phyloP scores from a whole-genome alignment of 257 asterid species.

The Nyctanthes arbortristis region DNA sequence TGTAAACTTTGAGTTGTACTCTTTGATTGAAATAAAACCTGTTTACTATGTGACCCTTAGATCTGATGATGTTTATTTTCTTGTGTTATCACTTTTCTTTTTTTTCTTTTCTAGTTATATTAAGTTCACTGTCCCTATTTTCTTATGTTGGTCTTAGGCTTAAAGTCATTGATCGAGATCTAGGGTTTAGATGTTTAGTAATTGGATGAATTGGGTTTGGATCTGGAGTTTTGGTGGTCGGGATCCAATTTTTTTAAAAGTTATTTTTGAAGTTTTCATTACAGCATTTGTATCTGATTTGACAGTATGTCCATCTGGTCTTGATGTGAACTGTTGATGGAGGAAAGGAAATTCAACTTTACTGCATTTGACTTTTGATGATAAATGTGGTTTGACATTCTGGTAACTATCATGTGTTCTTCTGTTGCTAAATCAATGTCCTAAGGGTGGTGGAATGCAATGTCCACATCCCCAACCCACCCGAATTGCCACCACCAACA shows the following conservation, averaged over 20 bases:
- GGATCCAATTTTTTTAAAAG: background rate
- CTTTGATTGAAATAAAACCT: slow-evolving; percentile 11
- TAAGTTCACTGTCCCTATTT: background rate
- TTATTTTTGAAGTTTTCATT: slow-evolving; percentile 3
- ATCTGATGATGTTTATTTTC: slow-evolving; percentile 33
- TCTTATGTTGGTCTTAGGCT: background rate
- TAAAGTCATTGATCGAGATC: slow-evolving; percentile 37
- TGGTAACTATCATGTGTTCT: background rate
- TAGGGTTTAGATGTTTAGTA: slow-evolving; percentile 30
- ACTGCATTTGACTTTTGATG: background rate
- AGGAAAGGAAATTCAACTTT: background rate
- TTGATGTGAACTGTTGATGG: background rate
- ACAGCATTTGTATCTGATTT: slow-evolving; percentile 10
- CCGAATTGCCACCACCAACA: too few species aligned
- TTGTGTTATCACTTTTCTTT: background rate
- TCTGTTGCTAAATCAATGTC: too few species aligned
- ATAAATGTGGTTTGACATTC: background rate
- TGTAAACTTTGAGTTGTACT: slow-evolving; percentile 5
- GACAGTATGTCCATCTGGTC: slow-evolving; percentile 7
- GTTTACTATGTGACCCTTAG: slow-evolving; percentile 17
- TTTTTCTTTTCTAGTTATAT: background rate
- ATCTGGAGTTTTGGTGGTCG: slow-evolving; percentile 26
- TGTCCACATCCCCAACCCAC: too few species aligned
- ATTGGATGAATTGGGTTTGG: slow-evolving; percentile 22
- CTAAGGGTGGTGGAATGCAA: too few species aligned